Conservation (phyloP, 148 eudicot genomes). For the Rhododendron henanense region DNA sequence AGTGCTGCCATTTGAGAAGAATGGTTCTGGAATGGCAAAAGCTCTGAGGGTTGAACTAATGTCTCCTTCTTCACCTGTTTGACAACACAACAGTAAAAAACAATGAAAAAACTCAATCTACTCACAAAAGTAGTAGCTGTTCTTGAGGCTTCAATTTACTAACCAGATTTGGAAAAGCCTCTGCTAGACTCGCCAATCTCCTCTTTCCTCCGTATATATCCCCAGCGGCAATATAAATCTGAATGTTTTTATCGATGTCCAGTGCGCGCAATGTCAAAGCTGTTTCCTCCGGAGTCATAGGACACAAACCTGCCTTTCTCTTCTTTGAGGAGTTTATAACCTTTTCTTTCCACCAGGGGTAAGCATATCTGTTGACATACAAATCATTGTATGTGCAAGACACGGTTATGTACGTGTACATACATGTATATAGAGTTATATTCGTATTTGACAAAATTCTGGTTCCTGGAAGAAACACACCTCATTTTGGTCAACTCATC, state of each 20-base stretch:
- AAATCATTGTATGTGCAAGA: neutral
- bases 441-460: neutral
- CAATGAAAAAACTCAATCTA: neutral
- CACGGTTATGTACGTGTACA: neutral
- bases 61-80: constrained; percentile 75
- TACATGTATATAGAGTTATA: neutral
- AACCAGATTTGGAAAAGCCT: constrained; percentile 81
- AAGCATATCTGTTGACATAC: constrained; percentile 63
- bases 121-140: neutral
- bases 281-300: constrained; percentile 93
- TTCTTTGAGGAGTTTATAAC: constrained; percentile 74
- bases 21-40: constrained; percentile 62
- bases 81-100: neutral
- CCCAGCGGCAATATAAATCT: constrained; percentile 92
- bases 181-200: constrained; percentile 70
- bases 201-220: constrained; percentile 86
- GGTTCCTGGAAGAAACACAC: constrained; percentile 24
- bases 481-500: constrained; percentile 90
- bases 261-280: constrained; percentile 66
- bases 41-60: constrained; percentile 47
- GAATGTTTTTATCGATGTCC: constrained; percentile 65
- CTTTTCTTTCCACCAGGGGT: constrained; percentile 99
- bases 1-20: constrained; percentile 83
- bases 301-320: constrained; percentile 83
- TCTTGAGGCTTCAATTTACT: constrained; percentile 20